Conservation (phyloP, 805 yeast genomes). For the Ogataea zsoltii region DNA sequence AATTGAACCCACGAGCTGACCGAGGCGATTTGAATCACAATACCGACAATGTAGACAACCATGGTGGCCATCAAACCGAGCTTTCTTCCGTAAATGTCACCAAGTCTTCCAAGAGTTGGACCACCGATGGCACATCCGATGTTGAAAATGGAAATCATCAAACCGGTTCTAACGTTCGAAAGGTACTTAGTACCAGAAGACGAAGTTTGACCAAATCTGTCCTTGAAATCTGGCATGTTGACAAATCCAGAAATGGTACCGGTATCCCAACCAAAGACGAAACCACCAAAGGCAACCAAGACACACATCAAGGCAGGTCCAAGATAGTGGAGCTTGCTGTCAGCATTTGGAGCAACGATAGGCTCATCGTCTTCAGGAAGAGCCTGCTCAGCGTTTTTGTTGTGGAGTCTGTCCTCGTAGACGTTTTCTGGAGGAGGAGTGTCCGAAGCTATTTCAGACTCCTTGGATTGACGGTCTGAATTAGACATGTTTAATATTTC, state of each 20-base stretch:
- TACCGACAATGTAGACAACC: constrained; percentile 60
- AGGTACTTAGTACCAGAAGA: constrained; percentile 43
- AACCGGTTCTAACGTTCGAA: constrained; percentile 55
- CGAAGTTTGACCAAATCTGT: constrained; percentile 50
- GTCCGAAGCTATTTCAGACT: constrained; percentile 18
- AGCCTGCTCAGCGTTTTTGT: constrained; percentile 9
- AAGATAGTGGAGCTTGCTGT: constrained; percentile 26
- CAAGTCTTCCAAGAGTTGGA: constrained; percentile 53
- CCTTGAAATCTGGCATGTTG: constrained; percentile 56
- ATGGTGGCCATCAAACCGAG: constrained; percentile 53
- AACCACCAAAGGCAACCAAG: constrained; percentile 75
- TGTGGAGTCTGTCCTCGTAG: constrained; percentile 25
- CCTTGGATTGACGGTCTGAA: constrained; percentile 18
- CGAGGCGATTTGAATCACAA: constrained; percentile 60
- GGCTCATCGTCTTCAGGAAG: constrained; percentile 11
- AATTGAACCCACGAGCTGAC: constrained; percentile 59
- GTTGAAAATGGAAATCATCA: constrained; percentile 70
- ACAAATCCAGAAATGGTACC: constrained; percentile 77
- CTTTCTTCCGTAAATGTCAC: constrained; percentile 64
- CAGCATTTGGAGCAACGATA: constrained; percentile 18
- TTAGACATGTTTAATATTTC: constrained; percentile 13
- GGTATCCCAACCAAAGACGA: constrained; percentile 76
- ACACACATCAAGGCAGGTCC: constrained; percentile 42
- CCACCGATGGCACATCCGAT: constrained; percentile 77
- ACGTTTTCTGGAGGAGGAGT: constrained; percentile 26